Conservation (phyloP, 2,329 filamentous ascomycete species). For the Talaromyces pinophilus region DNA sequence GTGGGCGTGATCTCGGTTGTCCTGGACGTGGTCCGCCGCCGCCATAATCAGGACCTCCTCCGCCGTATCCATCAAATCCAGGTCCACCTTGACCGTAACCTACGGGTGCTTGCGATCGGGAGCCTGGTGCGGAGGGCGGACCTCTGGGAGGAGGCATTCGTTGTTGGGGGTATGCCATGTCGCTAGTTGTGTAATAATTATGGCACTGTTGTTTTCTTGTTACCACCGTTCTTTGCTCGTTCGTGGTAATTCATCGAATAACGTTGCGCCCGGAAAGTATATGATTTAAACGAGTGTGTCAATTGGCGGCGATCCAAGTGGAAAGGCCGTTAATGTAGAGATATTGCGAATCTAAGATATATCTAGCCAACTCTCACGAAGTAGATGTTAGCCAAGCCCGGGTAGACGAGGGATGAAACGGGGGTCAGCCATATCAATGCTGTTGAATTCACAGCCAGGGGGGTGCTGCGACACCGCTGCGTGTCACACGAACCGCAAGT, state of each 20-base stretch:
- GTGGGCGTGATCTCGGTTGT: conserved; percentile 19
- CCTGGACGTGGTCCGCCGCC: conserved; percentile 6
- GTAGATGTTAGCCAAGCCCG: neutral
- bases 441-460: conserved; percentile 9
- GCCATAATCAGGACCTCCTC: conserved; percentile 19
- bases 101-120: conserved; percentile 32
- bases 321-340: neutral
- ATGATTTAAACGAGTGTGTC: neutral
- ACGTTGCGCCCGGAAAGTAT: neutral
- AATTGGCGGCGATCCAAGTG: neutral
- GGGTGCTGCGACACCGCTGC: conserved; percentile 2
- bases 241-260: conserved; percentile 19
- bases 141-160: conserved; percentile 34
- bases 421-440: conserved; percentile 3
- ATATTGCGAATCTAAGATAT: neutral
- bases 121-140: conserved; percentile 25
- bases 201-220: neutral
- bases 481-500: conserved; percentile 13
- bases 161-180: conserved; percentile 43
- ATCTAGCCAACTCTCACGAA: neutral
- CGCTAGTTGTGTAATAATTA: neutral
- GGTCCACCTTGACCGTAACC: conserved; percentile 29
- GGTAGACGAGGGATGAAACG: conserved; percentile 13
- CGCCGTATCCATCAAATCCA: conserved; percentile 27
- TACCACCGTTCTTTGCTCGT: conserved; percentile 8